Evolutionary conservation across 2,329 filamentous ascomycete species (phyloP).

Genomic region (Exserohilum rostratum): DNA sequence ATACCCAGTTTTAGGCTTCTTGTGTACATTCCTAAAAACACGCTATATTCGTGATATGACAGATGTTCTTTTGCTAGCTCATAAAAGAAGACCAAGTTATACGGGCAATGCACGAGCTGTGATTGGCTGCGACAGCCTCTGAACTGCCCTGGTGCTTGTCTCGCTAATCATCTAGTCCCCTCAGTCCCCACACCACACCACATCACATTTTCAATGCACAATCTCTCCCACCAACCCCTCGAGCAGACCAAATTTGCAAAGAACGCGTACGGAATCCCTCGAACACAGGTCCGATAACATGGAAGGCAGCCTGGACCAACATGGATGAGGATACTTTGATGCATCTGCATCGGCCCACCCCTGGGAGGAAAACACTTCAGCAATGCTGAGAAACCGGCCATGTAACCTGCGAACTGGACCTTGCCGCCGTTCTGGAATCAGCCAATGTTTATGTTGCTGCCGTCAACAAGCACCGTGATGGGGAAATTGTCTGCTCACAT

Average conservation of each 20-base stretch:
- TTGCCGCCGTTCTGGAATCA: neutral
- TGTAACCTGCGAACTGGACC: neutral
- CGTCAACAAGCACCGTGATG: neutral
- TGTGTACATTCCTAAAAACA: constrained; percentile 1
- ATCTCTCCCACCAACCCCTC: neutral
- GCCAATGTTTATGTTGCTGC: neutral
- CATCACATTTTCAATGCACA: constrained; percentile 7
- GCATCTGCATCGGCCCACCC: neutral
- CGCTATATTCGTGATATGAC: neutral
- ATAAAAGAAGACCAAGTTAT: neutral
- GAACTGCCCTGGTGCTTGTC: constrained; percentile 1
- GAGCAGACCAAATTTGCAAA: neutral
- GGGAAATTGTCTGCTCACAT: neutral
- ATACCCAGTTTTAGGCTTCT: constrained; percentile 23
- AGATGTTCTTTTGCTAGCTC: neutral
- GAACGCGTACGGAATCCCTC: neutral
- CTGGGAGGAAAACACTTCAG: neutral
- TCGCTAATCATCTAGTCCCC: constrained; percentile 11
- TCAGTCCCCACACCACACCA: constrained; percentile 12
- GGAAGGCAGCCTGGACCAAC: neutral
- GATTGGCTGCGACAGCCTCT: constrained; percentile 1
- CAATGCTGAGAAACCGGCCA: neutral
- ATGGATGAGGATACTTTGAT: neutral
- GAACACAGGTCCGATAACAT: neutral
- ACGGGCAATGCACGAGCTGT: neutral